Evolutionary conservation across 2,329 filamentous ascomycete species (phyloP), one percentile per base, ranked within the genome.

Genomic region (Fusarium keratoplasticum): DNA sequence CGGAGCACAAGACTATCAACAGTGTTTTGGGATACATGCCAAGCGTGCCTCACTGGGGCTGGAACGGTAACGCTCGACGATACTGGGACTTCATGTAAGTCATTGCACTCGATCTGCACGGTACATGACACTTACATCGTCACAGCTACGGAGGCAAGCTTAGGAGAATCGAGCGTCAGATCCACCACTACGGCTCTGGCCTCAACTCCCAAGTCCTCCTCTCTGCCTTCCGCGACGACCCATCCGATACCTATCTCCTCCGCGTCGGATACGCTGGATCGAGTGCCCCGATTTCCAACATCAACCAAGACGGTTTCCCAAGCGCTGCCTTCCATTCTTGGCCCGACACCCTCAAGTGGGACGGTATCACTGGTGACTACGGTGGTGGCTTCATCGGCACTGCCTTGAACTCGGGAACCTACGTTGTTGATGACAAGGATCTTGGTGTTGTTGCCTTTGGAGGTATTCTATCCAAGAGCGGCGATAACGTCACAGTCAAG

Each of bases 141-240:
- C 27, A 35, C n/a, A 84, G 82, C 58, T 86, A 86, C 63, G 84
- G 78, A 9, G 84, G 83, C 27, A 86, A 86, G 67, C 80, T 86
- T 6, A 61, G 76, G 6, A 79, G 82, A 13, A 85, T 85, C 31
- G 85, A 87, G 75, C 83, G 85, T 7, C 77, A 79, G 11, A 77
- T 90, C 67, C 89, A 91, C 74, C 89, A 91, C 79, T 91, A 91
- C 72, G 89, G 89, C 20, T 90, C 88, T 0, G 87, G 84, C 0
- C 86, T 91, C 7, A 91, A 91, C 77, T 84, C 88, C 0, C 83
- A 89, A 0, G 87, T 89, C 1, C 81, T 90, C 2, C 85, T 91
- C 4, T 83, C 84, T 2, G 82, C 86, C 5, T 91, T 87, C 79
- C 86, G 87, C 38, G 76, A 82, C 57, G 76, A 86, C 36, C 82